A percentile compares a stretch with the other conserved stretches of the same genome.
phyloP scores from a whole-genome alignment of 1,284 basidiomycete species.

The Erythrobasidium hasegawianum region DNA sequence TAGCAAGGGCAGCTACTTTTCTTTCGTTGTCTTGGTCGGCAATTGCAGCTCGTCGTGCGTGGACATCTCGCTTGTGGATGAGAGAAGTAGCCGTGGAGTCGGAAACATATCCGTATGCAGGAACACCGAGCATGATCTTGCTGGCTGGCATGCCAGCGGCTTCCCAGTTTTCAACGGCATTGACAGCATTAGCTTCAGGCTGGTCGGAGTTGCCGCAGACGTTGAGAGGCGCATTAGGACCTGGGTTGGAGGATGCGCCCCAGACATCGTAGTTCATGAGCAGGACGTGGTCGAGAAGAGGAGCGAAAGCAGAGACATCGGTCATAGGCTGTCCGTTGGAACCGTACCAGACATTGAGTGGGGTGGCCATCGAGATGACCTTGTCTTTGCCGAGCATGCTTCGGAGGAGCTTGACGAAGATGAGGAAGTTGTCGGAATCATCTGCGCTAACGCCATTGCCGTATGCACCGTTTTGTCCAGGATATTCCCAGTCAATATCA shows the following conservation, averaged over 20 bases:
- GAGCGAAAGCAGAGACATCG: conserved; percentile 66
- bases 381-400: conserved; percentile 59
- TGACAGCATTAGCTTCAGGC: conserved; percentile 66
- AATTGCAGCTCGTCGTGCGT: background rate
- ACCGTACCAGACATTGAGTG: conserved; percentile 67
- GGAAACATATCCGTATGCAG: conserved; percentile 64
- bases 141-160: conserved; percentile 68
- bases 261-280: conserved; percentile 76
- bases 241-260: conserved; percentile 64
- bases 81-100: conserved; percentile 48
- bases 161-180: conserved; percentile 67
- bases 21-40: conserved; percentile 11
- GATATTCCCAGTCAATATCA: conserved; percentile 84
- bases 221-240: conserved; percentile 81
- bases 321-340: conserved; percentile 59
- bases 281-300: conserved; percentile 71
- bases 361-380: conserved; percentile 69
- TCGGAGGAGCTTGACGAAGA: conserved; percentile 66
- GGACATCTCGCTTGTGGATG: conserved; percentile 41
- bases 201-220: conserved; percentile 72
- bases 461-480: conserved; percentile 60
- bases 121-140: conserved; percentile 75
- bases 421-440: conserved; percentile 70
- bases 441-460: conserved; percentile 59
- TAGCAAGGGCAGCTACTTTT: conserved; percentile 13